phyloP scores from a whole-genome alignment of 352 stramenopile genomes.

The Aphanomyces invadans region DNA sequence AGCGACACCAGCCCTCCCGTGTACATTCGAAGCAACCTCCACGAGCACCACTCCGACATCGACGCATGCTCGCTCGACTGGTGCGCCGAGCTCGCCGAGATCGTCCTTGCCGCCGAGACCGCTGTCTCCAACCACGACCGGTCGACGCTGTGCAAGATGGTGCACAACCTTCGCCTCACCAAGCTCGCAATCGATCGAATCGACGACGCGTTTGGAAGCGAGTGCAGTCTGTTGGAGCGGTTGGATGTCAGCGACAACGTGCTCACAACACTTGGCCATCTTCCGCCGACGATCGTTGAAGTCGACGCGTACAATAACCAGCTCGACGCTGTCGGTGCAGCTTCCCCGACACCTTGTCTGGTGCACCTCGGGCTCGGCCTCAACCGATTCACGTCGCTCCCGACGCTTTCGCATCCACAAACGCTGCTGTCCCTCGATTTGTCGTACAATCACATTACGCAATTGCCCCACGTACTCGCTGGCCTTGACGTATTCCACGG shows the following conservation, averaged over 20 bases:
- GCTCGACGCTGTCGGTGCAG: neutral
- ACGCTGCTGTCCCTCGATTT: conserved; percentile 19
- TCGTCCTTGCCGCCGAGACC: neutral
- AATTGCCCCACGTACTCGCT: neutral
- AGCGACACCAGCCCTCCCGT: neutral
- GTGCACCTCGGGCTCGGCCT: conserved; percentile 21
- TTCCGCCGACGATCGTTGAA: conserved; percentile 9
- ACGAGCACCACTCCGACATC: conserved; percentile 18
- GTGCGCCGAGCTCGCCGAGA: conserved; percentile 19
- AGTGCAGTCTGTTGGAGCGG: neutral
- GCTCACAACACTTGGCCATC: conserved; percentile 1
- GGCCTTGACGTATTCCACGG: neutral
- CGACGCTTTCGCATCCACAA: neutral
- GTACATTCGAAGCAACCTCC: conserved; percentile 11
- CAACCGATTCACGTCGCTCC: neutral
- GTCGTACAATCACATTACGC: conserved; percentile 13
- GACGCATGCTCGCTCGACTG: conserved; percentile 22
- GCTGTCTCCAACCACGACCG: neutral
- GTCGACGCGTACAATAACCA: conserved; percentile 20
- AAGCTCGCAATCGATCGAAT: conserved; percentile 15
- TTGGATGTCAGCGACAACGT: conserved; percentile 22
- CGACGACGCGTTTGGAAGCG: conserved; percentile 2
- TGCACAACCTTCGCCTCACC: conserved; percentile 20
- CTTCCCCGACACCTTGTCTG: neutral
- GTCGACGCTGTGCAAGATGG: neutral